A percentile compares a stretch with the other conserved stretches of the same genome.
These are phyloP conservation scores for Botryosphaeria agaves DNA, from an alignment of 2,329 filamentous ascomycete genomes.

Conservation along the genomic window DNA sequence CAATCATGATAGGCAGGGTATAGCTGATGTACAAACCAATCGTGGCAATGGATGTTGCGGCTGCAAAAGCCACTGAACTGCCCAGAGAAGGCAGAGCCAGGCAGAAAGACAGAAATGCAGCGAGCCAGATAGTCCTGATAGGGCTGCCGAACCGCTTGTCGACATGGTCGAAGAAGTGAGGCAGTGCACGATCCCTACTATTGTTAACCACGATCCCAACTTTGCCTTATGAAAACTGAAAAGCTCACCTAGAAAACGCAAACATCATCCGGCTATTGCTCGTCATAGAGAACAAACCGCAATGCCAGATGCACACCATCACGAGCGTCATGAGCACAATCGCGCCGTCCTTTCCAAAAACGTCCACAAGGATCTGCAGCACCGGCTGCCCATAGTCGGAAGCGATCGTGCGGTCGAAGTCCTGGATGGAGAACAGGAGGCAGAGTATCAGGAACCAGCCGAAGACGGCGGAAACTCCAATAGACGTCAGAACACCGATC, in stretches of 20 bases:
- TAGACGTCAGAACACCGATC: conserved; percentile 38
- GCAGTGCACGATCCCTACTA: too few species aligned
- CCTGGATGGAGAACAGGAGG: conserved; percentile 41
- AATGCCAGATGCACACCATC: conserved; percentile 44
- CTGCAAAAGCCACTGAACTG: conserved; percentile 61
- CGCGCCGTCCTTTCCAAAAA: conserved; percentile 37
- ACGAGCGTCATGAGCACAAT: conserved; percentile 37
- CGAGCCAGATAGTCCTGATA: too few species aligned
- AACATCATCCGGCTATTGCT: conserved; percentile 43
- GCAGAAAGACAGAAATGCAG: too few species aligned
- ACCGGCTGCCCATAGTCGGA: conserved; percentile 34
- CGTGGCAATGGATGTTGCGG: conserved; percentile 63
- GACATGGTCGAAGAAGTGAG: too few species aligned
- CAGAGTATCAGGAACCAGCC: conserved; percentile 42
- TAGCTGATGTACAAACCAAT: conserved; percentile 65
- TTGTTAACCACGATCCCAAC: too few species aligned
- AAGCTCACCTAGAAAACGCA: too few species aligned
- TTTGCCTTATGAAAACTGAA: too few species aligned
- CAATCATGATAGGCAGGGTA: conserved; percentile 57
- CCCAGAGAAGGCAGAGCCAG: too few species aligned
- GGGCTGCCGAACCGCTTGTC: too few species aligned
- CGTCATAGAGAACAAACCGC: conserved; percentile 40
- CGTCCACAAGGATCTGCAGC: conserved; percentile 39
- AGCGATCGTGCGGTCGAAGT: conserved; percentile 31
- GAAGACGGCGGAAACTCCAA: conserved; percentile 37